Base-by-base conservation (phyloP, 352 stramenopile genomes). In the Plasmopara viticola region DNA sequence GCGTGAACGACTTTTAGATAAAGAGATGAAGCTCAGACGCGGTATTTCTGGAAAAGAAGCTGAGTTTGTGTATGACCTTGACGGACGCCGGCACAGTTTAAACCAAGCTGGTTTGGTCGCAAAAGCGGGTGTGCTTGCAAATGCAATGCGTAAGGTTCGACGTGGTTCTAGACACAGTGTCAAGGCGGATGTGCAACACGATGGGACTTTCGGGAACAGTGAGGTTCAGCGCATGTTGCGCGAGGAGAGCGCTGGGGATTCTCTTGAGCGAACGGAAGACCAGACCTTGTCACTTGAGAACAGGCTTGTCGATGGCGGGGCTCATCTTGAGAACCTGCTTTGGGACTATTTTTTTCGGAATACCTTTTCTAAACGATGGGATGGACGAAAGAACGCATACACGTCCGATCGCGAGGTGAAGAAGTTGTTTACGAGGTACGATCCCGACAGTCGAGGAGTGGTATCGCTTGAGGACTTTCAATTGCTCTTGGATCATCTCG, bases 291-390 rank as follows among this genome's bases (percentile, higher is more conserved):
- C 53, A 25, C 53, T 86, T 5, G 79, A 87, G 20, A 50, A 46
- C 9, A 67, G 70, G 10, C 84, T 87, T 49, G 73, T 84, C 31
- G 40, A 56, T 8, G 70, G 79, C 48, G 6, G 68, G 66, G 9
- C 20, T 25, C 20, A 66, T 87, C 42, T 86, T 44, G 62, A 48
- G 3, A 72, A 86, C 48, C 51, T 90, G 29, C 56, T 90, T 1
- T 86, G 74, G 76, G 60, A 65, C 9, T 81, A 85, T 51, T 85
- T 87, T 58, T 75, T 86, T 31, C 64, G 62, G 6, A 54, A 67
- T n/a, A 62, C 64, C 14, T 87, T 87, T 43, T 41, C 83, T 4
- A 86, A 86, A 43, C 58, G 65, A 31, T 89, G 78, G 78, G 34
- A 62, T 15, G 54, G 65, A 14, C 58, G 64, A 17, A 80, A 75